Evolutionary conservation across 371 early-diverging fungal species (phyloP).

Genomic region (Mortierella sp.): DNA sequence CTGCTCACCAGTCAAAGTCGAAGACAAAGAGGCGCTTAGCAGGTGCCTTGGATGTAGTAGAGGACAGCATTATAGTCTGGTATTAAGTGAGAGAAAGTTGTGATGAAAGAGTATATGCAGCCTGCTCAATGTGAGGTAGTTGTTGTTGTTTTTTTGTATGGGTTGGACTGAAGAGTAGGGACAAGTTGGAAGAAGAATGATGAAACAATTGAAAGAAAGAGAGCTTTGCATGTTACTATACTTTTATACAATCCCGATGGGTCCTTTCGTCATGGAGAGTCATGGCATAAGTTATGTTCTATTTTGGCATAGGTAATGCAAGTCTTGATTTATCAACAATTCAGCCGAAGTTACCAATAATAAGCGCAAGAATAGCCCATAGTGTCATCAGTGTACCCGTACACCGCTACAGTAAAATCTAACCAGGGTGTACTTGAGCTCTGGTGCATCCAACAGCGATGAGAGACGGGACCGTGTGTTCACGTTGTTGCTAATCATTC

Average conservation of each 20-base stretch:
- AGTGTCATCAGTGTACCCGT: background rate
- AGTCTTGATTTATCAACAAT: conserved; percentile 16
- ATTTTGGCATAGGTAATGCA: background rate
- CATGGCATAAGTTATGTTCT: background rate
- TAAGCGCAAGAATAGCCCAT: background rate
- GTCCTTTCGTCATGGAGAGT: conserved; percentile 3
- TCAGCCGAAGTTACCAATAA: conserved; percentile 1
- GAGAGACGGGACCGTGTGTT: conserved; percentile 2
- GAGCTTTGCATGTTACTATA: background rate
- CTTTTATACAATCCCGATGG: background rate
- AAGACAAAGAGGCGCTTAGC: conserved; percentile 68
- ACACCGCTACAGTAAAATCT: background rate
- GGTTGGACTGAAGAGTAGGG: background rate
- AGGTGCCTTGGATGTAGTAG: conserved; percentile 3
- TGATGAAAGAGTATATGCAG: background rate
- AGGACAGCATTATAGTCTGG: conserved; percentile 6
- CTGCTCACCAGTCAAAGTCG: conserved; percentile 79
- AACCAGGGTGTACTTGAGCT: background rate
- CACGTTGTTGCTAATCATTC: background rate
- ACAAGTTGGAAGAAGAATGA: background rate
- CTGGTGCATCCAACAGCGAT: conserved; percentile 4
- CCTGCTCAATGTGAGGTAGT: background rate
- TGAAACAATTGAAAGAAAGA: conserved; percentile 3
- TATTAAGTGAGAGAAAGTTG: background rate
- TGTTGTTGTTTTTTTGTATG: background rate